phyloP scores from a whole-genome alignment of 192 early-diverging fungal genomes.

The Podila verticillata region DNA sequence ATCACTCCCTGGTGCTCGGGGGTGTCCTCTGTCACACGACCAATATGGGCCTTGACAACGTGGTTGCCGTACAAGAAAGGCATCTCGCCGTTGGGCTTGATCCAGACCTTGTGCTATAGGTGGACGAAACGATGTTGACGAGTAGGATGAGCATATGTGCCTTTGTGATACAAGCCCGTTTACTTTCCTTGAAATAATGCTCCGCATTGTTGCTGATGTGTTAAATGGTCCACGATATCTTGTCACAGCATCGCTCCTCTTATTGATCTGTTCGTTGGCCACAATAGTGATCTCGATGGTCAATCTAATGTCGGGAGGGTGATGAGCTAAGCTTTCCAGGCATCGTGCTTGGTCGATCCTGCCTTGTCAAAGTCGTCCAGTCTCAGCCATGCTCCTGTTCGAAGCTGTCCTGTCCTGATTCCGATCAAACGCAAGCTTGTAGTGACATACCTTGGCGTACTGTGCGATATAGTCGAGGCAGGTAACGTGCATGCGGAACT shows the following conservation, averaged over 20 bases:
- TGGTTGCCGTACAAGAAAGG: conserved; percentile 99
- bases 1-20: conserved; percentile 98
- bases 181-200: neutral
- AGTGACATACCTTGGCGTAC: conserved; percentile 81
- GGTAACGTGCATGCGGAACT: conserved; percentile 96
- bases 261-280: no score
- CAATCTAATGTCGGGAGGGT: no score
- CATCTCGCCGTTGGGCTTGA: conserved; percentile 99
- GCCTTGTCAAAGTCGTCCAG: no score
- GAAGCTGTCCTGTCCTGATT: neutral
- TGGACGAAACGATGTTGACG: neutral
- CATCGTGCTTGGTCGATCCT: no score
- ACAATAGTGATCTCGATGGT: no score
- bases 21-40: conserved; percentile 97
- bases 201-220: no score
- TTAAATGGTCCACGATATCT: no score
- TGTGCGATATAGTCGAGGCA: conserved; percentile 92
- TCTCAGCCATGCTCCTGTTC: neutral
- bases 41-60: conserved; percentile 96
- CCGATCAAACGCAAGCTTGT: neutral
- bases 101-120: conserved; percentile 95
- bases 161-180: neutral
- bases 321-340: no score
- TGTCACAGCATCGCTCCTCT: no score
- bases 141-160: neutral